These are phyloP conservation scores for Pseudogymnoascus sp. DNA, from an alignment of 2,329 filamentous ascomycete species.

Conservation along the genomic window DNA sequence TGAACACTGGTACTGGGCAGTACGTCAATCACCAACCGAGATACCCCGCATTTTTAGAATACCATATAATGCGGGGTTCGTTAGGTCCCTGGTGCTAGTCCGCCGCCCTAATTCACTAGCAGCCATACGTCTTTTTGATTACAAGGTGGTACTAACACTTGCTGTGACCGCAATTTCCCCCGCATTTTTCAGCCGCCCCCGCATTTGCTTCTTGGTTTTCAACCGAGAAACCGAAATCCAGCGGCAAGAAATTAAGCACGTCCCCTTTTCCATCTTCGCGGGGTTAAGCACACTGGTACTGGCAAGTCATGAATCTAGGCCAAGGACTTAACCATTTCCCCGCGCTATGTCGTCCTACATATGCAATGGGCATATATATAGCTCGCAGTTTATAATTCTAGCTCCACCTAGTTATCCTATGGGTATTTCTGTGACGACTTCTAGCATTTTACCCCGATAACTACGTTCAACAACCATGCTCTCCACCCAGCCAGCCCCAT, in stretches of 20 bases:
- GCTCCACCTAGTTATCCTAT: background rate
- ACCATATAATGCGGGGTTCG: background rate
- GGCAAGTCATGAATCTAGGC: background rate
- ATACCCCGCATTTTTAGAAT: background rate
- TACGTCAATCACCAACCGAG: background rate
- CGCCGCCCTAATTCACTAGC: no score
- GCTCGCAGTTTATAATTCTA: background rate
- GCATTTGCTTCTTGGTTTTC: background rate
- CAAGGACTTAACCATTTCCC: background rate
- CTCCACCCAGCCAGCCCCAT: background rate
- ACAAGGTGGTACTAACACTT: no score
- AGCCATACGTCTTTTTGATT: no score
- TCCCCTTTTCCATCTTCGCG: background rate
- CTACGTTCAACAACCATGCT: background rate
- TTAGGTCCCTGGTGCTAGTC: background rate
- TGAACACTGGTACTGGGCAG: background rate
- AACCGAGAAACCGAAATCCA: background rate
- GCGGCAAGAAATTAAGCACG: background rate
- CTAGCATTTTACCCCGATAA: background rate
- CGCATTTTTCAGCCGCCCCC: background rate
- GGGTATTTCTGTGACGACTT: background rate
- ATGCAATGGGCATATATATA: background rate
- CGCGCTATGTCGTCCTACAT: background rate
- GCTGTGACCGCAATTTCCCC: no score
- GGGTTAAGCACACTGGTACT: background rate